Conservation (phyloP, 192 early-diverging fungal species). For the Chytriomyces sp. region DNA sequence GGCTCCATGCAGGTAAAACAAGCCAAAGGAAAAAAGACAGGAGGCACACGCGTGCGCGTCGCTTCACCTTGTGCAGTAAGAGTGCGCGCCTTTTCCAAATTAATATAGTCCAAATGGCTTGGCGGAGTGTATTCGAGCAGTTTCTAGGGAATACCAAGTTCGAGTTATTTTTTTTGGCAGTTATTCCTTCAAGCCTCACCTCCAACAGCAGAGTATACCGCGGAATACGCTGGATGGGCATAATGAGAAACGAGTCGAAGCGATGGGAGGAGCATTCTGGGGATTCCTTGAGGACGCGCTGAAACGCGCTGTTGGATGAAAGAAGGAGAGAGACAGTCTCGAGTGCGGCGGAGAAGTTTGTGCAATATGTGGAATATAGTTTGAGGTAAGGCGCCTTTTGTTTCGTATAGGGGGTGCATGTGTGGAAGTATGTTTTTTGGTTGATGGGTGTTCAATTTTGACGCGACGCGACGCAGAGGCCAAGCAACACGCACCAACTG, state of each 20-base stretch:
- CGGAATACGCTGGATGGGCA: constrained; percentile 92
- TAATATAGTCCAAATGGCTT: constrained; percentile 74
- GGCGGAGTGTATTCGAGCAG: constrained; percentile 56
- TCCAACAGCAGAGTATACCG: constrained; percentile 83
- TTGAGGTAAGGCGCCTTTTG: constrained; percentile 13
- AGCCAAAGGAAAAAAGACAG: too few species aligned
- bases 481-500: background rate
- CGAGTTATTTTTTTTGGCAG: constrained; percentile 50
- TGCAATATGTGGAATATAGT: constrained; percentile 16
- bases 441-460: too few species aligned
- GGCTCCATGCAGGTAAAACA: too few species aligned
- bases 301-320: background rate
- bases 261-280: constrained; percentile 38
- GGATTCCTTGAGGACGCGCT: background rate
- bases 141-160: too few species aligned
- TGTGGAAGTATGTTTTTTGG: background rate
- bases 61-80: constrained; percentile 52
- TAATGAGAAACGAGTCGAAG: constrained; percentile 77
- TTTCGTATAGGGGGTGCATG: background rate
- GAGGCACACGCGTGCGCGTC: background rate
- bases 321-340: background rate
- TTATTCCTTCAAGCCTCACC: constrained; percentile 48
- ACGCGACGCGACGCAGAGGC: background rate
- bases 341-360: background rate
- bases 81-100: constrained; percentile 64